phyloP scores from a whole-genome alignment of 768 basidiomycete species.

The Naganishia friedmannii region DNA sequence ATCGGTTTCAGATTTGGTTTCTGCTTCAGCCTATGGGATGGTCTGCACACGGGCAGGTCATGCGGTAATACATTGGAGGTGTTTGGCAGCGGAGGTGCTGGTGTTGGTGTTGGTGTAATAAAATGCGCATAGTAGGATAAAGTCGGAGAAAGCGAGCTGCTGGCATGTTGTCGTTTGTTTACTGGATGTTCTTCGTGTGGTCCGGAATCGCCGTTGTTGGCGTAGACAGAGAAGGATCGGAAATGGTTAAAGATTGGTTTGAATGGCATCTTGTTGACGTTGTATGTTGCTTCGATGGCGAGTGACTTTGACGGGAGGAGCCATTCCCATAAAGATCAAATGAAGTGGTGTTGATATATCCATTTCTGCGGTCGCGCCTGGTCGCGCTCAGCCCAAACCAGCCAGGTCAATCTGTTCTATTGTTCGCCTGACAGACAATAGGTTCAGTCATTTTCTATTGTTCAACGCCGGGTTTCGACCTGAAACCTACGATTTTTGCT shows the following conservation, averaged over 20 bases:
- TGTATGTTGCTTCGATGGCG: neutral
- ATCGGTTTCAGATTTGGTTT: conserved; percentile 10
- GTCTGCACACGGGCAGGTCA: neutral
- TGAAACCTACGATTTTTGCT: neutral
- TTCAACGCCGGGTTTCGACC: neutral
- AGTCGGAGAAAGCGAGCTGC: conserved; percentile 24
- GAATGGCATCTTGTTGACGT: neutral
- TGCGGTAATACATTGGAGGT: neutral
- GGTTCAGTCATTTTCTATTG: neutral
- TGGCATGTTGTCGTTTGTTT: neutral
- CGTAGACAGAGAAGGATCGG: neutral
- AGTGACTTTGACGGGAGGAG: neutral
- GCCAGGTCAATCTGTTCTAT: neutral
- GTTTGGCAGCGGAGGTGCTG: conserved; percentile 4
- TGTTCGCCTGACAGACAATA: neutral
- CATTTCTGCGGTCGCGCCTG: neutral
- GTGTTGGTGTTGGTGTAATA: conserved; percentile 25
- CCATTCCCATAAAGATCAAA: no score
- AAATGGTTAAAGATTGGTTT: neutral
- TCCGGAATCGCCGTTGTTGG: neutral
- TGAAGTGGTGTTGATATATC: neutral
- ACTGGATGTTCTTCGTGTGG: neutral
- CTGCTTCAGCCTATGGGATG: neutral
- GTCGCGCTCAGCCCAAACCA: no score
- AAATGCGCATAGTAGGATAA: conserved; percentile 28